Evolutionary conservation across 208 protist genomes (phyloP).

Genomic region (Porcisia deanei): DNA sequence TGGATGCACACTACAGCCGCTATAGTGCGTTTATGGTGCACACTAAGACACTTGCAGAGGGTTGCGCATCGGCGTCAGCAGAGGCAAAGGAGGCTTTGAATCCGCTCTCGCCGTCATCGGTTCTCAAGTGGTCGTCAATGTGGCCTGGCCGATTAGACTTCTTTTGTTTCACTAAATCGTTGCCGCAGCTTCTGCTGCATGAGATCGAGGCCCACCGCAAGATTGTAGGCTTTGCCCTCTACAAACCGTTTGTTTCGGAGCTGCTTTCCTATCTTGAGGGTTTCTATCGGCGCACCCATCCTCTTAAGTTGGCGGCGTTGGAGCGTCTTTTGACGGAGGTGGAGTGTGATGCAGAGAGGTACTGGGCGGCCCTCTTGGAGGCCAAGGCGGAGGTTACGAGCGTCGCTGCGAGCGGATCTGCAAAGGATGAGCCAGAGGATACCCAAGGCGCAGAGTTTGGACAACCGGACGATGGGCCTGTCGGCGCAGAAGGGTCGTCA

Average conservation of each 20-base stretch:
- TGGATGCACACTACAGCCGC: conserved; percentile 71
- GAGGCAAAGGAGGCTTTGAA: neutral
- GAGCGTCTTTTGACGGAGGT: conserved; percentile 49
- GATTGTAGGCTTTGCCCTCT: conserved; percentile 63
- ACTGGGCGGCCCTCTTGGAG: conserved; percentile 65
- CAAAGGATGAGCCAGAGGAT: conserved; percentile 19
- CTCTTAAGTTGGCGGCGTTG: conserved; percentile 49
- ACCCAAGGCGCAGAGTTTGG: conserved; percentile 5
- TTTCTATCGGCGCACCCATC: conserved; percentile 65
- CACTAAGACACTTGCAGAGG: conserved; percentile 50
- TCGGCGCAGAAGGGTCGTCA: neutral
- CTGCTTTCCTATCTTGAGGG: conserved; percentile 56
- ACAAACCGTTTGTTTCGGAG: conserved; percentile 56
- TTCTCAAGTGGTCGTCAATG: conserved; percentile 14
- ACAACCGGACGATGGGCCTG: neutral
- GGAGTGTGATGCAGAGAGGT: conserved; percentile 61
- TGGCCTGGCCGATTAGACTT: conserved; percentile 70
- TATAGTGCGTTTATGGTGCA: conserved; percentile 76
- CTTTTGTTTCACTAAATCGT: conserved; percentile 59
- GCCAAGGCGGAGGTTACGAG: conserved; percentile 36
- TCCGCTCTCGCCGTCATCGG: conserved; percentile 16
- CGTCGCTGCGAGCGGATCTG: conserved; percentile 24
- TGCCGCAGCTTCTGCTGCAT: conserved; percentile 50
- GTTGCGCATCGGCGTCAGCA: conserved; percentile 1
- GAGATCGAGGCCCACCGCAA: conserved; percentile 71